Percentiles rank a stretch among this genome's conserved stretches.
These are phyloP conservation scores for Neopestalotiopsis rosae DNA, from an alignment of 2,329 filamentous ascomycete species.

Conservation along the genomic window DNA sequence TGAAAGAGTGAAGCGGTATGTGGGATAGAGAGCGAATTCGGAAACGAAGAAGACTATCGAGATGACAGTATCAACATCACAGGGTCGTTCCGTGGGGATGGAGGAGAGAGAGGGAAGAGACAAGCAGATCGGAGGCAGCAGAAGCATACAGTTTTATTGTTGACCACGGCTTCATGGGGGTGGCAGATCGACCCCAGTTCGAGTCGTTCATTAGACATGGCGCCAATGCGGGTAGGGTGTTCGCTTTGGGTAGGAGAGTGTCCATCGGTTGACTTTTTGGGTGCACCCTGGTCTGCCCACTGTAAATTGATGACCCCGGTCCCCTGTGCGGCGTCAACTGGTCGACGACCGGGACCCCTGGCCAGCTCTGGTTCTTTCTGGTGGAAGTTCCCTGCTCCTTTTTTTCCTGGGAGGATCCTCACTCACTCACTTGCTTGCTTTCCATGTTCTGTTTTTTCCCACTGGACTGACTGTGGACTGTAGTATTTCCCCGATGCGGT, in stretches of 20 bases:
- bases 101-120: conserved; percentile 41
- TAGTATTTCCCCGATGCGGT: background rate
- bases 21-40: conserved; percentile 42
- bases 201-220: conserved; percentile 15
- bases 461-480: background rate
- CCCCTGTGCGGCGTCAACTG: background rate
- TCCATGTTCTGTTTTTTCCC: background rate
- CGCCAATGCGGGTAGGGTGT: conserved; percentile 20
- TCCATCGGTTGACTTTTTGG: conserved; percentile 1
- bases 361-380: background rate
- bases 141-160: conserved; percentile 50
- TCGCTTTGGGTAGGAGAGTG: conserved; percentile 20
- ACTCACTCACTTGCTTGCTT: background rate
- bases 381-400: background rate
- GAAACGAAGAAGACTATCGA: conserved; percentile 54
- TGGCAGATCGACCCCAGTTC: conserved; percentile 6
- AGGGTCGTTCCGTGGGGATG: conserved; percentile 49
- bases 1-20: conserved; percentile 84
- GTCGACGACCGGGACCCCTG: background rate
- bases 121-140: conserved; percentile 38
- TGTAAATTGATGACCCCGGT: background rate
- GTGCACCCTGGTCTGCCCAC: conserved; percentile 3
- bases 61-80: conserved; percentile 59
- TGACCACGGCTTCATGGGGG: conserved; percentile 33
- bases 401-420: background rate